phyloP scores from a whole-genome alignment of 345 rosid genomes.

The Adansonia digitata region DNA sequence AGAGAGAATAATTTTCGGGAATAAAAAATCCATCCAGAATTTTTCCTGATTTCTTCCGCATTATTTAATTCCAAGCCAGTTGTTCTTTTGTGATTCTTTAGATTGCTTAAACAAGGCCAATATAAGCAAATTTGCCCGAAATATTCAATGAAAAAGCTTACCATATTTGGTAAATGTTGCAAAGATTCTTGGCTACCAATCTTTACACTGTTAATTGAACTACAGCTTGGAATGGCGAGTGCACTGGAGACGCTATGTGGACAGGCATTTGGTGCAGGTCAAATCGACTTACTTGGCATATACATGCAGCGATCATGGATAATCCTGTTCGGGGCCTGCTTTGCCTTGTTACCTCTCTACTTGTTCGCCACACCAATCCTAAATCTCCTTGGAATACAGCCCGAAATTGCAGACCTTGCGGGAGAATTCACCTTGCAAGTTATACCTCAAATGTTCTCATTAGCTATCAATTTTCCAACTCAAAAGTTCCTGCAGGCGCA shows the following conservation, averaged over 20 bases:
- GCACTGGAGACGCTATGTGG: constrained; percentile 92
- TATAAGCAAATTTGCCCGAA: too few species aligned
- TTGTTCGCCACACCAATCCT: constrained; percentile 70
- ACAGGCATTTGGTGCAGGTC: constrained; percentile 96
- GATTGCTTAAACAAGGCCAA: too few species aligned
- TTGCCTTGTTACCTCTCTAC: constrained; percentile 65
- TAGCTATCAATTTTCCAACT: constrained; percentile 77
- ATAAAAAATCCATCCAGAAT: background rate
- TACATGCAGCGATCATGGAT: constrained; percentile 92
- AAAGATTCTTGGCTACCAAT: background rate
- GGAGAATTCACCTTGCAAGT: constrained; percentile 65
- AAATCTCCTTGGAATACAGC: constrained; percentile 60
- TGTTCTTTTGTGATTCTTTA: too few species aligned
- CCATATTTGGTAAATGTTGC: background rate
- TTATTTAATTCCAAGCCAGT: too few species aligned
- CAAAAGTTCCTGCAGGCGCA: constrained; percentile 88
- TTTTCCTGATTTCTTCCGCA: too few species aligned
- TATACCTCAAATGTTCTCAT: constrained; percentile 88
- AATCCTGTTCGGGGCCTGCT: constrained; percentile 59
- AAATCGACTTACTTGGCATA: constrained; percentile 65
- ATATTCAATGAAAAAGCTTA: background rate
- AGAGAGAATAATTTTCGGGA: background rate
- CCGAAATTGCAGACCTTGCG: constrained; percentile 62
- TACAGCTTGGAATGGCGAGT: constrained; percentile 97
- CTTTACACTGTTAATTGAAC: background rate